These are phyloP conservation scores for Coprinopsis marcescibilis DNA, from an alignment of 768 basidiomycete species.

Conservation along the genomic window DNA sequence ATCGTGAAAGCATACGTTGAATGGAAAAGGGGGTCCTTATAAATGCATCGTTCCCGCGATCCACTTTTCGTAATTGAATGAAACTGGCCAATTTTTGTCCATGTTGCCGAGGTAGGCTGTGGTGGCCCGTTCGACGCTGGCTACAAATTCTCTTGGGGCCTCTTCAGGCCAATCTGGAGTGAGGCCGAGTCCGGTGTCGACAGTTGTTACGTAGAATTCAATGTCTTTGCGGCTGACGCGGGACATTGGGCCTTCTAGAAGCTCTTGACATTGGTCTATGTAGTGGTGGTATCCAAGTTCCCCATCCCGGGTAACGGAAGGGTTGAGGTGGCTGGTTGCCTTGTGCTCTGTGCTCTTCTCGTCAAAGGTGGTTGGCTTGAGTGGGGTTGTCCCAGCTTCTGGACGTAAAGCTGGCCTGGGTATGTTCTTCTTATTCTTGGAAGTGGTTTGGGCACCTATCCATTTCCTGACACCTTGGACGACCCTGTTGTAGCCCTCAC, in stretches of 20 bases:
- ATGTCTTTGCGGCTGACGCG: slow-evolving; percentile 54
- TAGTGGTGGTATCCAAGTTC: slow-evolving; percentile 74
- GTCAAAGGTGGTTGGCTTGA: slow-evolving; percentile 28
- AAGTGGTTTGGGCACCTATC: slow-evolving; percentile 54
- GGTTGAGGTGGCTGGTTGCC: slow-evolving; percentile 53
- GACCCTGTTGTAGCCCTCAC: slow-evolving; percentile 35
- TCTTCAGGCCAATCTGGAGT: slow-evolving; percentile 30
- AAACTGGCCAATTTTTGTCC: slow-evolving; percentile 51
- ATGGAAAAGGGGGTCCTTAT: not conserved
- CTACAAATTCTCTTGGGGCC: slow-evolving; percentile 35
- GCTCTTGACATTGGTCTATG: slow-evolving; percentile 67
- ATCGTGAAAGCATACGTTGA: not conserved
- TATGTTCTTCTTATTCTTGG: slow-evolving; percentile 34
- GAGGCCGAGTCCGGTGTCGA: slow-evolving; percentile 44
- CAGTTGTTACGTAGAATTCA: slow-evolving; percentile 46
- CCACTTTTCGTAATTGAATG: slow-evolving; percentile 40
- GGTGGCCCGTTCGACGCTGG: slow-evolving; percentile 37
- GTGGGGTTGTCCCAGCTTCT: slow-evolving; percentile 27
- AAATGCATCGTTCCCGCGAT: slow-evolving; percentile 24
- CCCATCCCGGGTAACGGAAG: slow-evolving; percentile 58
- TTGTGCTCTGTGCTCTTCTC: slow-evolving; percentile 52
- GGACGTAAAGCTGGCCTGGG: slow-evolving; percentile 31
- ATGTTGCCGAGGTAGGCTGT: slow-evolving; percentile 64
- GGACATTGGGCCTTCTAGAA: slow-evolving; percentile 51
- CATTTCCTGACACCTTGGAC: slow-evolving; percentile 76